Base-by-base conservation (phyloP, 495 filamentous ascomycete genomes). In the Xylaria grammica region DNA sequence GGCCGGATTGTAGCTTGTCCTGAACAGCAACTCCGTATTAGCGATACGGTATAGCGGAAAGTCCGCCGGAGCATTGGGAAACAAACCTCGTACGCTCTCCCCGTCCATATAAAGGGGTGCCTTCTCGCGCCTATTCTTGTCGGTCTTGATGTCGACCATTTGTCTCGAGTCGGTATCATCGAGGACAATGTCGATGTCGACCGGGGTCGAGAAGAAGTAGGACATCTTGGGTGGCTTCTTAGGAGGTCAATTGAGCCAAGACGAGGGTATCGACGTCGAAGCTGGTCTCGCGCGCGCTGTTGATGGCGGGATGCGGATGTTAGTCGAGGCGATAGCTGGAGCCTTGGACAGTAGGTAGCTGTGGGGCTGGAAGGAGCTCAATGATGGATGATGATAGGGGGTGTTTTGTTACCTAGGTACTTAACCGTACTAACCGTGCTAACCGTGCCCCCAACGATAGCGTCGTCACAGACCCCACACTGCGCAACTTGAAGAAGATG, bases 181-280 rank as follows among this genome's bases (percentile, higher is more conserved):
- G 63, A 99, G 91, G 63, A 97, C 92, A 70, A 99, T 90, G 78
- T 99, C 95, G 82, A 99, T 99, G 79, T 99, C 95, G 74, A 98
- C 87, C 20, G 96, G 96, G 57, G 95, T 96, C 67, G 92, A 91
- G 83, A 99, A 99, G 82, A 97, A 97, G 84, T 94, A 95, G 44
- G 94, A 95, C 95, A 98, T 97, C 58, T 69, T 83, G 77, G 73
- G 69, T 46, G 69, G 60, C 27, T n/a, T 15, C 17, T n/a, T n/a
- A 46, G 29, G 20, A 17, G 20, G 26, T 27, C 46, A 60, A 65
- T 65, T 38, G 40, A 20, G 10, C 3, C 15, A 49, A 57, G 4
- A 24, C 2, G 26, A 30, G 27, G 19, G 20, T 27, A 54, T 36
- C 24, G 38, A 34, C 22, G 40, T 26, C 17, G 40, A 54, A 58